These are phyloP conservation scores for Flammula alnicola DNA, from an alignment of 1,284 basidiomycete species.

Conservation along the genomic window DNA sequence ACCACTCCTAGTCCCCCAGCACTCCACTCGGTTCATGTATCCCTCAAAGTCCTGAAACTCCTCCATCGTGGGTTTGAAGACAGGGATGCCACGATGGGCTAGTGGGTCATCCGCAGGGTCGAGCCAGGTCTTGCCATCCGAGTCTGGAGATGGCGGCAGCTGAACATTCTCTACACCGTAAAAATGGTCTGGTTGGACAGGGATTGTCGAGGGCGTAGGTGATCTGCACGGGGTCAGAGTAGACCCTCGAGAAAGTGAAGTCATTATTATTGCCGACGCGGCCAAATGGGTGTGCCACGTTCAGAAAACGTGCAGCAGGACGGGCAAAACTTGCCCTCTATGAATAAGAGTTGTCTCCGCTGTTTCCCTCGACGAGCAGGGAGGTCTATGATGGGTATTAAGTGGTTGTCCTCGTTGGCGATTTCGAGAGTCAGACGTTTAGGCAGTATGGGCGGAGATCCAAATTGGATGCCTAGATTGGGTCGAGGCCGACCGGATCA, in stretches of 20 bases:
- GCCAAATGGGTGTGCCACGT: neutral
- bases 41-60: constrained; percentile 89
- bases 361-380: constrained; percentile 14
- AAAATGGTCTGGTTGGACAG: constrained; percentile 81
- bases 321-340: no score
- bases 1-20: constrained; percentile 87
- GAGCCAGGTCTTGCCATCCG: constrained; percentile 65
- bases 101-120: constrained; percentile 83
- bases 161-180: constrained; percentile 62
- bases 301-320: neutral
- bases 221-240: constrained; percentile 61
- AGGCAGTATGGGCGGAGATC: constrained; percentile 33
- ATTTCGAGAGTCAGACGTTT: constrained; percentile 16
- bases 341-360: no score
- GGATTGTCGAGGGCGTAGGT: constrained; percentile 49
- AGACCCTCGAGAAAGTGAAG: constrained; percentile 42
- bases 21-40: constrained; percentile 84
- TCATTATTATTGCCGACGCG: constrained; percentile 27
- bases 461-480: constrained; percentile 33
- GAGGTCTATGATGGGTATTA: no score
- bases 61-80: constrained; percentile 90
- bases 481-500: constrained; percentile 24
- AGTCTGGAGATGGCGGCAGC: constrained; percentile 59
- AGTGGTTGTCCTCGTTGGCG: constrained; percentile 20
- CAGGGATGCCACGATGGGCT: constrained; percentile 89